Percentiles rank a stretch among this genome's conserved stretches.
These are phyloP conservation scores for Cicer bijugum DNA, from an alignment of 306 rosid genomes.

Conservation along the genomic window DNA sequence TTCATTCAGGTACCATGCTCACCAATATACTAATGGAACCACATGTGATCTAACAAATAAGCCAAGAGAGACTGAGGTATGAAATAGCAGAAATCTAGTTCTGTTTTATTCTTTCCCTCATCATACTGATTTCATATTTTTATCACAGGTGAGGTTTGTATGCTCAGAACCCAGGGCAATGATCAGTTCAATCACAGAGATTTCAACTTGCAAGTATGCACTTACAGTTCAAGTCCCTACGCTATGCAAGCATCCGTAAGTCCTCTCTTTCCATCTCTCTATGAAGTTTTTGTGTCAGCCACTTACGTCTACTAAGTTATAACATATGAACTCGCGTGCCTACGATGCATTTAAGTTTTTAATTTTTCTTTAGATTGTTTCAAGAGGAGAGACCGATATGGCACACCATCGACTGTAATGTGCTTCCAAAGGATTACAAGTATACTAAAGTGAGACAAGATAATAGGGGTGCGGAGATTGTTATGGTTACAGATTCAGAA, in stretches of 20 bases:
- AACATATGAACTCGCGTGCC: background rate
- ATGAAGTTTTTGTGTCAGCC: background rate
- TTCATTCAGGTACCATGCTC: constrained; percentile 79
- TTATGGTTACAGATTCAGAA: constrained; percentile 64
- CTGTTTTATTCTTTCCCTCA: constrained; percentile 7
- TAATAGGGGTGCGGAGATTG: constrained; percentile 48
- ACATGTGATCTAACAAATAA: constrained; percentile 84
- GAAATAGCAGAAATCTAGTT: constrained; percentile 28
- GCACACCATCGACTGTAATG: constrained; percentile 83
- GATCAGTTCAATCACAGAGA: constrained; percentile 90
- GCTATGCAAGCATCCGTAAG: constrained; percentile 93
- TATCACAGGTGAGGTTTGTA: constrained; percentile 84
- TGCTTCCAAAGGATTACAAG: constrained; percentile 66
- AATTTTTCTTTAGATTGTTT: constrained; percentile 66
- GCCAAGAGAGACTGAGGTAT: constrained; percentile 93
- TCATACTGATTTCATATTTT: constrained; percentile 37
- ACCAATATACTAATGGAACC: constrained; percentile 91
- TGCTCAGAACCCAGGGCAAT: constrained; percentile 83
- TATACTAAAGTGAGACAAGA: constrained; percentile 53
- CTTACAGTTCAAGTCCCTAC: constrained; percentile 85
- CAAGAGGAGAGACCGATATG: constrained; percentile 91
- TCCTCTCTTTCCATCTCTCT: constrained; percentile 44
- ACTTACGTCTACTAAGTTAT: background rate
- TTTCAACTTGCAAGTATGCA: constrained; percentile 97
- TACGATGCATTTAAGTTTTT: constrained; percentile 2